phyloP scores from a whole-genome alignment of 2,329 filamentous ascomycete species.

The Talaromyces sp. region DNA sequence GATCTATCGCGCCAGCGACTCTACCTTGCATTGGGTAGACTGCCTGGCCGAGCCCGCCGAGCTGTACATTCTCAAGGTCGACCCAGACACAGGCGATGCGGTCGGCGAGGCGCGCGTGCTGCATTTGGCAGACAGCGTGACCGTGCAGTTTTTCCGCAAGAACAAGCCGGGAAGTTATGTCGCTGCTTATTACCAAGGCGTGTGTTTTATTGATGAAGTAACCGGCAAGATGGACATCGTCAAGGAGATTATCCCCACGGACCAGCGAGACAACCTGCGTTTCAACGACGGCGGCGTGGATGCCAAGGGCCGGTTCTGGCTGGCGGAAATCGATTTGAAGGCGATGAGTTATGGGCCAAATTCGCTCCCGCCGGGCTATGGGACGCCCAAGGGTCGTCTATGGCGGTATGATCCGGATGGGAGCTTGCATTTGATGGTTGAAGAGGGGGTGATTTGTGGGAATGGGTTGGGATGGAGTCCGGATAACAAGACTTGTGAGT shows the following conservation, averaged over 20 bases:
- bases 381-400: constrained; percentile 18
- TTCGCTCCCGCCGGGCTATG: constrained; percentile 24
- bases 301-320: constrained; percentile 29
- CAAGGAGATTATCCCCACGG: constrained; percentile 31
- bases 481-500: constrained; percentile 30
- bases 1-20: constrained; percentile 26
- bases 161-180: constrained; percentile 32
- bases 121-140: constrained; percentile 29
- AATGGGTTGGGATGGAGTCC: constrained; percentile 35
- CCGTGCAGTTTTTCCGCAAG: constrained; percentile 29
- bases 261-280: constrained; percentile 22
- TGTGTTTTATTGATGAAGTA: constrained; percentile 32
- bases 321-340: constrained; percentile 32
- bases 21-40: constrained; percentile 28
- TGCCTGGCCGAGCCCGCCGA: constrained; percentile 24
- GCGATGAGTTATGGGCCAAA: constrained; percentile 28
- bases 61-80: constrained; percentile 29
- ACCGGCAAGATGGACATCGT: constrained; percentile 31
- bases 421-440: constrained; percentile 27
- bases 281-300: constrained; percentile 35
- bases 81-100: constrained; percentile 24
- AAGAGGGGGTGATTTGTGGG: constrained; percentile 29
- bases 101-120: constrained; percentile 22
- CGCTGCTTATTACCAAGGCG: constrained; percentile 34
- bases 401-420: constrained; percentile 21